Evolutionary conservation across 495 filamentous ascomycete species (phyloP).

Genomic region (Neurospora sp.): DNA sequence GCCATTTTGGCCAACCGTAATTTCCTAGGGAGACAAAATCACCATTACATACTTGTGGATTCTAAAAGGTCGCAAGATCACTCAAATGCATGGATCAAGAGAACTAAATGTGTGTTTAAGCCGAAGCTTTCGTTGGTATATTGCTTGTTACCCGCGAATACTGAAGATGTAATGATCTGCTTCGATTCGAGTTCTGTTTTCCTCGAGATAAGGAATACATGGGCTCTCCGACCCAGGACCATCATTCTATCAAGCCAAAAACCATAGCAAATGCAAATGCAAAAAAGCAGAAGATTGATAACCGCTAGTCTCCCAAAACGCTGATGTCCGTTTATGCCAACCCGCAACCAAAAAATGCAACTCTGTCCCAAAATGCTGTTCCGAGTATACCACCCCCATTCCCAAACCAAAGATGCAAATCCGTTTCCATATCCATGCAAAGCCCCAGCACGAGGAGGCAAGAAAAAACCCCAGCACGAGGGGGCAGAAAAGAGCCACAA

Average conservation of each 20-base stretch:
- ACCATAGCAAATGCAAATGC: neutral
- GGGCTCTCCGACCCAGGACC: neutral
- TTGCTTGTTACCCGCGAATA: neutral
- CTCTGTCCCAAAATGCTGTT: neutral
- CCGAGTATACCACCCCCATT: neutral
- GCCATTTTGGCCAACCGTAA: no score
- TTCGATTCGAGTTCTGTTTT: neutral
- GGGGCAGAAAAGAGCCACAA: neutral
- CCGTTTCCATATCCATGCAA: neutral
- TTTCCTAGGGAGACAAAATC: no score
- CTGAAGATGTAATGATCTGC: neutral
- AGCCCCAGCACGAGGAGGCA: neutral
- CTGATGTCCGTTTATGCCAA: neutral
- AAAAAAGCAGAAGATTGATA: neutral
- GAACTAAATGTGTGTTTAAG: neutral
- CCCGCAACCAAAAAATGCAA: neutral
- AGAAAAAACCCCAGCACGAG: neutral
- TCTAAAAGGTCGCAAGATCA: neutral
- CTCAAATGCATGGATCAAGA: neutral
- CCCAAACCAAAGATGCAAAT: neutral
- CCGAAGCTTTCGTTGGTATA: neutral
- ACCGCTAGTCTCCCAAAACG: neutral
- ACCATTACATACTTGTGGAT: neutral
- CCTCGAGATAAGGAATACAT: neutral
- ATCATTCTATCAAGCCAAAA: neutral